Evolutionary conservation across 768 basidiomycete species (phyloP).

Genomic region (Mycena alexandri): DNA sequence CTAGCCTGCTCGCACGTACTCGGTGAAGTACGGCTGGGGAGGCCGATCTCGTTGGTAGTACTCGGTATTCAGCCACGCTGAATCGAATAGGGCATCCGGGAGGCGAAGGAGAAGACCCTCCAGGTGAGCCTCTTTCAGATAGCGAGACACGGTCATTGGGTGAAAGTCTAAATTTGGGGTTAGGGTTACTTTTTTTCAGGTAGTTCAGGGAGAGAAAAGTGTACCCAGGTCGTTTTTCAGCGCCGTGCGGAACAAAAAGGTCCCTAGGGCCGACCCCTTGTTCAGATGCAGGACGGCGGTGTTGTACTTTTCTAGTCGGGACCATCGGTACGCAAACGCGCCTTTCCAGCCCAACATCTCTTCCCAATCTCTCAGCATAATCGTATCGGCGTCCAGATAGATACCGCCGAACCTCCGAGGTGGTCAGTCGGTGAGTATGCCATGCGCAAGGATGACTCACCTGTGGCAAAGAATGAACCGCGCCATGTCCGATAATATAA

Average conservation of each 20-base stretch:
- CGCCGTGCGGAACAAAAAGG: constrained; percentile 94
- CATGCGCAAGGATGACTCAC: background rate
- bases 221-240: constrained; percentile 85
- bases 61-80: constrained; percentile 97
- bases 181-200: background rate
- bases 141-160: constrained; percentile 93
- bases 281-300: constrained; percentile 96
- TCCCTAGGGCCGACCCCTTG: constrained; percentile 91
- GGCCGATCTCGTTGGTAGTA: constrained; percentile 92
- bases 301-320: constrained; percentile 92
- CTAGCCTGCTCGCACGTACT: constrained; percentile 58
- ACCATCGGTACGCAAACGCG: constrained; percentile 98
- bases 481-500: constrained; percentile 96
- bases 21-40: constrained; percentile 93
- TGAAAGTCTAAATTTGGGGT: constrained; percentile 73
- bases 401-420: constrained; percentile 81
- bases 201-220: no score
- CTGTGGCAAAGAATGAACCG: constrained; percentile 97
- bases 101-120: constrained; percentile 88
- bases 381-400: constrained; percentile 96
- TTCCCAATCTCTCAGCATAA: constrained; percentile 98
- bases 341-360: constrained; percentile 98
- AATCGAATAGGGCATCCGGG: constrained; percentile 96
- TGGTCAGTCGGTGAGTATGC: background rate
- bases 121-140: constrained; percentile 89